Evolutionary conservation across 768 basidiomycete genomes (phyloP).

Genomic region (Cyathus striatus): DNA sequence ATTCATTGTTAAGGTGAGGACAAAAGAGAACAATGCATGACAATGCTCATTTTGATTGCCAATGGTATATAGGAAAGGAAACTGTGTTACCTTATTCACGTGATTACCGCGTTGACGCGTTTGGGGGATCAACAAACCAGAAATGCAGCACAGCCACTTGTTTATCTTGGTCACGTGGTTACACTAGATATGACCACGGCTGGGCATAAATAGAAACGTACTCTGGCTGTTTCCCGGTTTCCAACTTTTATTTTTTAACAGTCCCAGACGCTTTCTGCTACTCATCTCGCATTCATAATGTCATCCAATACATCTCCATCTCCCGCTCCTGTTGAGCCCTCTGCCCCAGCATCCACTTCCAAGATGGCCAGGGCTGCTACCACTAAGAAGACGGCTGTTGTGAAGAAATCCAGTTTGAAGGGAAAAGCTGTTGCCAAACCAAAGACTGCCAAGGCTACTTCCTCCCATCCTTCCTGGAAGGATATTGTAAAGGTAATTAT

Average conservation of each 20-base stretch:
- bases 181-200: too few relatives aligned
- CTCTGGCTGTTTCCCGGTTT: slow-evolving; percentile 8
- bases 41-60: too few relatives aligned
- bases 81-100: slow-evolving; percentile 6
- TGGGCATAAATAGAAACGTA: slow-evolving; percentile 28
- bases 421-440: slow-evolving; percentile 17
- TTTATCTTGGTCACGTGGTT: too few relatives aligned
- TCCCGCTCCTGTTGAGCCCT: slow-evolving; percentile 10
- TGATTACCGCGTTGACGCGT: slow-evolving; percentile 13
- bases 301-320: slow-evolving; percentile 20
- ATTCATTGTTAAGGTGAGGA: too few relatives aligned
- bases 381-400: slow-evolving; percentile 12
- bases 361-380: slow-evolving; percentile 5
- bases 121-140: slow-evolving; percentile 30
- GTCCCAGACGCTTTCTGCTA: background rate
- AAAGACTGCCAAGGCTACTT: slow-evolving; percentile 23
- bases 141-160: slow-evolving; percentile 38
- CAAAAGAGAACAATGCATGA: too few relatives aligned
- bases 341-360: slow-evolving; percentile 13
- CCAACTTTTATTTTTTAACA: slow-evolving; percentile 10
- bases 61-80: too few relatives aligned
- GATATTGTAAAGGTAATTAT: slow-evolving; percentile 45
- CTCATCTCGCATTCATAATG: slow-evolving; percentile 11
- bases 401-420: slow-evolving; percentile 16
- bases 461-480: slow-evolving; percentile 45